Percentiles rank a stretch among this genome's conserved stretches.
Evolutionary conservation across 257 asterid species (phyloP).

Genomic region (Schizonepeta tenuifolia): DNA sequence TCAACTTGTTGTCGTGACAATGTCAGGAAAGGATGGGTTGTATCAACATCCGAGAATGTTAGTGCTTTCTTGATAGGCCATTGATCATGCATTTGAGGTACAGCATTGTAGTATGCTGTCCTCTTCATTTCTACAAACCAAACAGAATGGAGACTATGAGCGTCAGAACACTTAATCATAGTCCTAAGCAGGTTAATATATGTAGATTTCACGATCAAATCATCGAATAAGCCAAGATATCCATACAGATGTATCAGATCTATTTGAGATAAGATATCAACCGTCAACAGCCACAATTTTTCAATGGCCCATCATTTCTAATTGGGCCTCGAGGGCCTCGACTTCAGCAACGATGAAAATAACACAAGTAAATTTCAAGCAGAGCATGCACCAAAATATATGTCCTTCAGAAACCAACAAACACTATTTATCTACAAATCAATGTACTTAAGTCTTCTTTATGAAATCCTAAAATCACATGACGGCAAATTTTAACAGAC

Average conservation of each 20-base stretch:
- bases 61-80: slow-evolving; percentile 62
- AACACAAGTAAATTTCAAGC: neutral
- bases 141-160: slow-evolving; percentile 18
- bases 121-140: slow-evolving; percentile 47
- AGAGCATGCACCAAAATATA: neutral
- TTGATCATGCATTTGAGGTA: slow-evolving; percentile 44
- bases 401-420: neutral
- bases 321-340: neutral
- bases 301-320: neutral
- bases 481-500: neutral
- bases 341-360: neutral
- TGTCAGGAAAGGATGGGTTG: slow-evolving; percentile 62
- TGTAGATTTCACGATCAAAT: neutral
- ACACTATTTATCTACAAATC: neutral
- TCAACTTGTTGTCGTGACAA: slow-evolving; percentile 59
- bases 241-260: neutral
- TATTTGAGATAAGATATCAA: neutral
- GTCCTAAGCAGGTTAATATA: slow-evolving; percentile 1
- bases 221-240: neutral
- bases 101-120: slow-evolving; percentile 42
- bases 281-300: neutral
- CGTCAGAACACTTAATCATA: neutral
- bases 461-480: neutral
- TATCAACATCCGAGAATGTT: slow-evolving; percentile 58
- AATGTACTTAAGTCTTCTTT: neutral